Base-by-base conservation (phyloP, 371 early-diverging fungal genomes). In the Furculomyces boomerangus region DNA sequence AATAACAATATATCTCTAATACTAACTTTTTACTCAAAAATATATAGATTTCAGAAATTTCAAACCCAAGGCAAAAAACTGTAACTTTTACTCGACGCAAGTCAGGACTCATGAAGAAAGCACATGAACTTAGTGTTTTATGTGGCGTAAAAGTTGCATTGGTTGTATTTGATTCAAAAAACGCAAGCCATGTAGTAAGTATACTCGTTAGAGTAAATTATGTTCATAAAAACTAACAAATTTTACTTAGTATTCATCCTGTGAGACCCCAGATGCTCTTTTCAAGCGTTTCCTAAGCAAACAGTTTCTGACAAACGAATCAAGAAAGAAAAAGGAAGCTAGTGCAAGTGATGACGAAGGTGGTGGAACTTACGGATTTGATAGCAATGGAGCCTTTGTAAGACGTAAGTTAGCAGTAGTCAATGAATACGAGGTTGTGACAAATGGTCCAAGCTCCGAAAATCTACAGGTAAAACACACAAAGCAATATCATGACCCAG, bases 91-190 rank as follows among this genome's bases (percentile, higher is more conserved):
- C 66, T 18, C 59, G 70, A 1, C 63, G 71, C 27, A 63, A 66
- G 3, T 60, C 66, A 1, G 71, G 71, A 22, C 55, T 70, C n/a
- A 68, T 70, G 39, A 70, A 70, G 45, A 70, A 70, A 61, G 71
- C 71, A 1, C 70, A 70, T 44, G 69, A 70, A 51, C 49, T 70
- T 22, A 63, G 66, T 50, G 66, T 70, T 1, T 59, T 70, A 2
- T 70, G 71, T 50, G 70, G 64, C 3, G 64, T 69, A 55, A 63
- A 63, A 35, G 66, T 70, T 1, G 66, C 63, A n/a, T 54, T 70
- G 0, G 55, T 70, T 3, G 65, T 70, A 37, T 70, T 70, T 44
- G 70, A 70, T 43, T 30, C 58, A 18, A 65, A 66, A 30, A 63
- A 68, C 18, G 70, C 70, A 54, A 65, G 70, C 57, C 70, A 70